phyloP scores from a whole-genome alignment of 2,329 filamentous ascomycete genomes.

The Sporothrix euskadiensis region DNA sequence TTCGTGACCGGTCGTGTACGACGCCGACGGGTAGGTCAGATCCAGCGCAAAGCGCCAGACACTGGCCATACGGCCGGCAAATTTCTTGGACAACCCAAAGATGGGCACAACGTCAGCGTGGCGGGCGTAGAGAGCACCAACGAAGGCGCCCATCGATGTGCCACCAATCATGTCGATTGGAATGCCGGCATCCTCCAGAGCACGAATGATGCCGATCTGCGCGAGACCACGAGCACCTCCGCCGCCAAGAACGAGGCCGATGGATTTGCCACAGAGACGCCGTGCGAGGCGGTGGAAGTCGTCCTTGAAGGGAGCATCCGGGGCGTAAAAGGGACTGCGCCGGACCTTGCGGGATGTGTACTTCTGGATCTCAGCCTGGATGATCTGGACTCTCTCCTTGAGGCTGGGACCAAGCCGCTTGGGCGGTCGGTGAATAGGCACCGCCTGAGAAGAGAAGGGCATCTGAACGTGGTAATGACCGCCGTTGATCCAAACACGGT shows the following conservation, averaged over 20 bases:
- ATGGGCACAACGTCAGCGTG: slow-evolving; percentile 97
- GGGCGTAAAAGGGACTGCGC: slow-evolving; percentile 83
- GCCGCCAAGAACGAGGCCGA: slow-evolving; percentile 90
- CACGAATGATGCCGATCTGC: slow-evolving; percentile 90
- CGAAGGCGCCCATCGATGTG: slow-evolving; percentile 94
- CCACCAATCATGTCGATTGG: slow-evolving; percentile 94
- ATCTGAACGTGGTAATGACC: slow-evolving; percentile 98
- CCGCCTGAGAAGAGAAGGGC: slow-evolving; percentile 74
- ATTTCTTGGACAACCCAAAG: slow-evolving; percentile 96
- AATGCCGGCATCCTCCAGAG: slow-evolving; percentile 93
- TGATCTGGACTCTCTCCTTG: slow-evolving; percentile 88
- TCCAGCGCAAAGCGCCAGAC: slow-evolving; percentile 98
- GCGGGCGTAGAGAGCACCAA: slow-evolving; percentile 90
- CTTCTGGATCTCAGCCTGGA: slow-evolving; percentile 97
- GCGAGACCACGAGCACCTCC: slow-evolving; percentile 90
- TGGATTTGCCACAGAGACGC: slow-evolving; percentile 87
- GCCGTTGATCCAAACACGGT: slow-evolving; percentile 96
- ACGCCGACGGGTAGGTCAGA: slow-evolving; percentile 91
- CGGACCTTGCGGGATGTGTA: slow-evolving; percentile 93
- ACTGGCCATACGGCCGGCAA: slow-evolving; percentile 96
- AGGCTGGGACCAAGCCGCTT: slow-evolving; percentile 81
- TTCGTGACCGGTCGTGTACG: slow-evolving; percentile 96
- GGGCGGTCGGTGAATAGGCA: slow-evolving; percentile 72
- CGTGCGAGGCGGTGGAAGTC: slow-evolving; percentile 94
- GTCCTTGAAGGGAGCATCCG: slow-evolving; percentile 90